Percentiles rank a stretch among this genome's conserved stretches.
phyloP scores from a whole-genome alignment of 2,329 filamentous ascomycete genomes.

The Claviceps spartinae region DNA sequence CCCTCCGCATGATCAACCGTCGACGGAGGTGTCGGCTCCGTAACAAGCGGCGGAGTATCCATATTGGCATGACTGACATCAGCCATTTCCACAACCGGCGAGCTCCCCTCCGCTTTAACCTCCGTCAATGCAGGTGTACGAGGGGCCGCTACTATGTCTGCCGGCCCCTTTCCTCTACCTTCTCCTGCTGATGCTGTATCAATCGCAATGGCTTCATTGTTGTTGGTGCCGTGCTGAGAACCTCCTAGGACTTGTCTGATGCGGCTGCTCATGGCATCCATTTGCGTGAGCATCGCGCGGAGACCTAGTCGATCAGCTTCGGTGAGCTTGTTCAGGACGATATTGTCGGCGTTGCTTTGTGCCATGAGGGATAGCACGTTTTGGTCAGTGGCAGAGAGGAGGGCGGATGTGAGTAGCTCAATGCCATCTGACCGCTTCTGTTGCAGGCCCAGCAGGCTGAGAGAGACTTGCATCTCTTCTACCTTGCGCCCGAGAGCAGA shows the following conservation, averaged over 20 bases:
- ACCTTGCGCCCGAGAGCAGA: conserved; percentile 32
- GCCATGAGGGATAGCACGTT: conserved; percentile 34
- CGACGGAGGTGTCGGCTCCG: conserved; percentile 26
- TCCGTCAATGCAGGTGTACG: conserved; percentile 9
- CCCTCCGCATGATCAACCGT: conserved; percentile 25
- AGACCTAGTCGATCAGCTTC: conserved; percentile 31
- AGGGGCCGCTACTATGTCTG: neutral
- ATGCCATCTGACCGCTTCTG: conserved; percentile 35
- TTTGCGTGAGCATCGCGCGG: conserved; percentile 33
- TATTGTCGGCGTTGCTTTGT: conserved; percentile 29
- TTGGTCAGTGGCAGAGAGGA: conserved; percentile 37
- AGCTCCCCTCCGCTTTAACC: conserved; percentile 12
- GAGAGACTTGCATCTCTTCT: conserved; percentile 51
- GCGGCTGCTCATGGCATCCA: conserved; percentile 29
- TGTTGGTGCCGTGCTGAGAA: conserved; percentile 1
- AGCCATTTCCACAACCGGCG: conserved; percentile 15
- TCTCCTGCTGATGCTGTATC: neutral
- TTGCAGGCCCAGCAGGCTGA: conserved; percentile 47
- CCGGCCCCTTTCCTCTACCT: too few species aligned
- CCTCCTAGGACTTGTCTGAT: conserved; percentile 28
- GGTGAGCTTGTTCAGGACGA: conserved; percentile 26
- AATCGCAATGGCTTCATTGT: neutral
- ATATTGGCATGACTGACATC: conserved; percentile 15
- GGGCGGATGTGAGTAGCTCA: conserved; percentile 40
- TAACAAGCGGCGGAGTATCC: conserved; percentile 16